Percentiles rank a stretch among this genome's conserved stretches.
Evolutionary conservation across 1,139 yeast species (phyloP).

Genomic region (Chernovozyma aurita): DNA sequence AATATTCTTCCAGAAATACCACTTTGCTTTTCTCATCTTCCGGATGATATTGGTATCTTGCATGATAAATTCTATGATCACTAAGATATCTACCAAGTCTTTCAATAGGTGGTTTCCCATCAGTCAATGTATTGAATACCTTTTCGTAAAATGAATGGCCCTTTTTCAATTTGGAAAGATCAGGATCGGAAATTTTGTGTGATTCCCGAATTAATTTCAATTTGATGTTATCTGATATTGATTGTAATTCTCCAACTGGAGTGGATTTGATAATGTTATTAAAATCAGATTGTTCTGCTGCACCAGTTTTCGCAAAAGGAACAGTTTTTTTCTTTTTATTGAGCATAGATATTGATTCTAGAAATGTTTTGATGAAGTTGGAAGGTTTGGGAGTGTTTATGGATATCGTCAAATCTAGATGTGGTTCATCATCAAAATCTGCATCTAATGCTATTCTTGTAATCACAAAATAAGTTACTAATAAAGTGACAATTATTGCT

Average conservation of each 20-base stretch:
- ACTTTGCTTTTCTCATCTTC: constrained; percentile 11
- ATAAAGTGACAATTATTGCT: not conserved
- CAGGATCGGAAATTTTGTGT: constrained; percentile 11
- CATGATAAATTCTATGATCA: constrained; percentile 43
- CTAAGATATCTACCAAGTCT: constrained; percentile 31
- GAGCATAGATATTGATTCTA: not conserved
- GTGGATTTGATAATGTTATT: constrained; percentile 6
- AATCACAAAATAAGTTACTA: not conserved
- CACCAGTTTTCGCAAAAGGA: constrained; percentile 17
- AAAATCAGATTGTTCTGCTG: constrained; percentile 11
- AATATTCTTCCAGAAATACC: constrained; percentile 40
- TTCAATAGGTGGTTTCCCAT: constrained; percentile 33
- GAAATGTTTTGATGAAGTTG: not conserved
- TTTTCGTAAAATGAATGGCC: constrained; percentile 30
- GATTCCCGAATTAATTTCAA: constrained; percentile 11
- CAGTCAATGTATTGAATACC: constrained; percentile 33
- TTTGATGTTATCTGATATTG: constrained; percentile 9
- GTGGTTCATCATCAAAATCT: too few relatives aligned
- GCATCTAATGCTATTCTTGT: too few relatives aligned
- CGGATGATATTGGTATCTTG: constrained; percentile 39
- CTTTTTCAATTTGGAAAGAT: constrained; percentile 12
- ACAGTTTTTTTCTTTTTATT: constrained; percentile 13
- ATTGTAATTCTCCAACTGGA: not conserved
- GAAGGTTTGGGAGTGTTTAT: not conserved
- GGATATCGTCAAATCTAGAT: not conserved